Percentiles rank a stretch among this genome's conserved stretches.
Conservation (phyloP, 2,329 filamentous ascomycete genomes). For the Phyllosticta citribraziliensis region DNA sequence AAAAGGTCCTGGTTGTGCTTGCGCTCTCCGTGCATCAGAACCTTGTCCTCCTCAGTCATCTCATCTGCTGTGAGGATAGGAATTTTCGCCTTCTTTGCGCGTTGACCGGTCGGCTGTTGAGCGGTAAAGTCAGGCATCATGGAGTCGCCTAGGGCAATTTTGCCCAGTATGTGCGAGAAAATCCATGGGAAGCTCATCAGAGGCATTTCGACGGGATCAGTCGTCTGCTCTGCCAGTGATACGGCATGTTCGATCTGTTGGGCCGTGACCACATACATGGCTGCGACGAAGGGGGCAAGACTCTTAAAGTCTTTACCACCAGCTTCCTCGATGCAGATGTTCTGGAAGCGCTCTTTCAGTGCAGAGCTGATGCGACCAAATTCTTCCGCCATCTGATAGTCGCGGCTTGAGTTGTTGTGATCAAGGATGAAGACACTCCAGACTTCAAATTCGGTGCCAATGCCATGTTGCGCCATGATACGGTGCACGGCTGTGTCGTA, state of each 20-base stretch:
- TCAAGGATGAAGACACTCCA: slow-evolving; percentile 78
- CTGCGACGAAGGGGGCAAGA: slow-evolving; percentile 65
- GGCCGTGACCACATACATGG: slow-evolving; percentile 79
- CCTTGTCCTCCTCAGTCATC: neutral
- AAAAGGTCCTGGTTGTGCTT: neutral
- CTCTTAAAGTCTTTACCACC: slow-evolving; percentile 46
- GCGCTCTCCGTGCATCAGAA: neutral
- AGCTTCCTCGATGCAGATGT: slow-evolving; percentile 54
- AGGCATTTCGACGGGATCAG: slow-evolving; percentile 58
- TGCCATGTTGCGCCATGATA: slow-evolving; percentile 75
- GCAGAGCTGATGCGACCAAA: slow-evolving; percentile 58
- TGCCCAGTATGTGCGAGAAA: slow-evolving; percentile 62
- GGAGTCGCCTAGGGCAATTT: slow-evolving; percentile 44
- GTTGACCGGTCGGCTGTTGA: neutral
- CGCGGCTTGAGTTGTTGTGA: slow-evolving; percentile 59
- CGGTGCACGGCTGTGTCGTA: slow-evolving; percentile 72
- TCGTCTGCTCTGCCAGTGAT: slow-evolving; percentile 36
- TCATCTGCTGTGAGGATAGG: neutral
- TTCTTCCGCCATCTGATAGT: slow-evolving; percentile 83
- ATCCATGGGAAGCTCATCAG: slow-evolving; percentile 94
- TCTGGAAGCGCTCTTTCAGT: slow-evolving; percentile 60
- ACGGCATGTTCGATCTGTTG: slow-evolving; percentile 56
- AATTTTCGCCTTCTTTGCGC: neutral
- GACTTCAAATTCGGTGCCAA: slow-evolving; percentile 82
- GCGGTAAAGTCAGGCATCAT: neutral